A percentile compares a stretch with the other conserved stretches of the same genome.
These are phyloP conservation scores for Glycine soja DNA, from an alignment of 306 rosid species.

Conservation along the genomic window DNA sequence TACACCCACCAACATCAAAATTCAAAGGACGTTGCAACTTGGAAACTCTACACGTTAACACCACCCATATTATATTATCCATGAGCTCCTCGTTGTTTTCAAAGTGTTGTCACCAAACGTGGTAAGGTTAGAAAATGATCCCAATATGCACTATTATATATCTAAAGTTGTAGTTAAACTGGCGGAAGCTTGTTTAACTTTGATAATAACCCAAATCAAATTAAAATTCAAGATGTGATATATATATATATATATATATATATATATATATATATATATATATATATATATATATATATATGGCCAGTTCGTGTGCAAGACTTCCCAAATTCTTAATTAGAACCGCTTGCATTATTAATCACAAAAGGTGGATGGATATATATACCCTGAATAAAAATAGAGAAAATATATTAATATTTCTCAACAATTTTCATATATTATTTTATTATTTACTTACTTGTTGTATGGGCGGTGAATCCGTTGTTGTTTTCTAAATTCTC, in stretches of 20 bases:
- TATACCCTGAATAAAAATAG: too few relatives aligned
- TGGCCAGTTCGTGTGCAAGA: background rate
- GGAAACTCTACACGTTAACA: too few relatives aligned
- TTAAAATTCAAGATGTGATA: background rate
- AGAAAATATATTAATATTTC: too few relatives aligned
- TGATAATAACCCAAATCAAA: background rate
- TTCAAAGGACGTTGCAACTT: too few relatives aligned
- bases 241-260: too few relatives aligned
- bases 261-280: too few relatives aligned
- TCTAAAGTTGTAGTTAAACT: background rate
- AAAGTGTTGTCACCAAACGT: constrained; percentile 3
- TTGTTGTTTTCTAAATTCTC: background rate
- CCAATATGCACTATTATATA: constrained; percentile 4
- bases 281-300: too few relatives aligned
- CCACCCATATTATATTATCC: background rate
- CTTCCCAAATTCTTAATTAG: background rate
- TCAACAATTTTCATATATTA: too few relatives aligned
- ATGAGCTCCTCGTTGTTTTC: constrained; percentile 2
- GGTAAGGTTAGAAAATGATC: background rate
- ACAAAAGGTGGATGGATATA: too few relatives aligned
- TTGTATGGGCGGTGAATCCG: background rate
- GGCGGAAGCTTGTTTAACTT: background rate
- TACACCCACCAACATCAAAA: too few relatives aligned
- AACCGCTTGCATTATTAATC: too few relatives aligned
- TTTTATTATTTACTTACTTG: background rate